Base-by-base conservation (phyloP, 176 grass and related monocot genomes). In the Lolium rigidum region DNA sequence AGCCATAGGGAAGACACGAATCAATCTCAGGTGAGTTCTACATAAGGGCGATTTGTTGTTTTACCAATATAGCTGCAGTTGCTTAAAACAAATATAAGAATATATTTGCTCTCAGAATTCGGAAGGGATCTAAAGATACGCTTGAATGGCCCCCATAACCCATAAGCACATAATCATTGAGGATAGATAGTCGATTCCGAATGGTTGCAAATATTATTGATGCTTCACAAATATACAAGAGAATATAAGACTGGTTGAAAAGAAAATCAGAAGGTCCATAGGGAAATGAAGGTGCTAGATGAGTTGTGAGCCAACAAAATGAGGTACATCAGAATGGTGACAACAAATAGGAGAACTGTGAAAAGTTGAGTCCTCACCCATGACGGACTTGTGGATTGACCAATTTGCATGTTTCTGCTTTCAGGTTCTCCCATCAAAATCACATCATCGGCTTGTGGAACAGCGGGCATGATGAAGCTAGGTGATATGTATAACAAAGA, bases 331-430 rank as follows among this genome's bases (percentile, higher is more conserved):
- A 59, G 18, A 69, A 77, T 61, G 59, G 81, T 76, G 44, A 68
- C 87, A 65, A 89, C 56, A 80, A 84, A 80, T 22, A 89, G 82
- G 12, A 84, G 87, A 84, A 74, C 31, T 11, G 81, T 20, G 17
- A 89, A 89, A 66, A 89, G 66, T 66, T 85, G 47, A n/a, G 26
- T 84, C 41, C 75, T 84, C 87, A 65, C 70, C 82, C 75, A 79
- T 80, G 76, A 28, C 16, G 18, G 54, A 74, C 51, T 80, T 22
- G 65, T 47, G 20, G 76, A 44, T 63, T 61, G 81, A 74, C 44
- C 55, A 64, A 16, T 73, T 66, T 31, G 67, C 31, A 14, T 60
- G 4, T 11, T 79, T 56, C 2, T 65, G 31, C 31, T 56, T 52
- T 13, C 55, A 35, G 31, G 31, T 35, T 35, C 81, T 74, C 79